Conservation (phyloP, 768 basidiomycete genomes). For the Crepidotus variabilis region DNA sequence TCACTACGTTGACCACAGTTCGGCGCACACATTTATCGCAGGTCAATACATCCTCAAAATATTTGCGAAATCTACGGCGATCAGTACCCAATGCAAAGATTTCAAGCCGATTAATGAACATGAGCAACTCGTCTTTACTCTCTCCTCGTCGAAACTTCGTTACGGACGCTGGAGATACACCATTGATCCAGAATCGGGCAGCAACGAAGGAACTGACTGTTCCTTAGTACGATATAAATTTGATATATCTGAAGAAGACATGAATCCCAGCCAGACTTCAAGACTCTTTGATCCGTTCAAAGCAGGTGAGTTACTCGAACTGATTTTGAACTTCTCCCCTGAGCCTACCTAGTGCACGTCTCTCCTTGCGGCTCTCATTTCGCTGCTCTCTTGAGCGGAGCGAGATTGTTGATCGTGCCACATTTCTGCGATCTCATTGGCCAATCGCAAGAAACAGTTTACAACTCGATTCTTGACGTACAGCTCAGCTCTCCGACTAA, state of each 20-base stretch:
- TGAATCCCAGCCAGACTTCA: background rate
- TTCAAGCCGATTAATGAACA: constrained; percentile 13
- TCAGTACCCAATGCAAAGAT: background rate
- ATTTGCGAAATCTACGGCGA: constrained; percentile 37
- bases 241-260: background rate
- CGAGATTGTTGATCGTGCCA: constrained; percentile 37
- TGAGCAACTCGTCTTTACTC: constrained; percentile 39
- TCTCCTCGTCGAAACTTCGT: constrained; percentile 31
- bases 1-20: constrained; percentile 64
- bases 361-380: constrained; percentile 48
- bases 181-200: constrained; percentile 5
- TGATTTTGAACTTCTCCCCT: background rate
- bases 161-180: constrained; percentile 33
- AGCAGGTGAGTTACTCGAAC: constrained; percentile 32
- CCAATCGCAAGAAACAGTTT: constrained; percentile 17
- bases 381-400: constrained; percentile 32
- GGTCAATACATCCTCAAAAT: constrained; percentile 44
- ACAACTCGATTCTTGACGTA: constrained; percentile 33
- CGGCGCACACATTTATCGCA: constrained; percentile 57
- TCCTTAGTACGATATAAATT: constrained; percentile 1
- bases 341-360: constrained; percentile 33
- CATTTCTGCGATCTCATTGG: constrained; percentile 36
- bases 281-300: constrained; percentile 38
- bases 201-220: background rate
- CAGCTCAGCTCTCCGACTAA: constrained; percentile 36